phyloP scores from a whole-genome alignment of 495 filamentous ascomycete species.

The Pseudoneurospora amorphoporcata region DNA sequence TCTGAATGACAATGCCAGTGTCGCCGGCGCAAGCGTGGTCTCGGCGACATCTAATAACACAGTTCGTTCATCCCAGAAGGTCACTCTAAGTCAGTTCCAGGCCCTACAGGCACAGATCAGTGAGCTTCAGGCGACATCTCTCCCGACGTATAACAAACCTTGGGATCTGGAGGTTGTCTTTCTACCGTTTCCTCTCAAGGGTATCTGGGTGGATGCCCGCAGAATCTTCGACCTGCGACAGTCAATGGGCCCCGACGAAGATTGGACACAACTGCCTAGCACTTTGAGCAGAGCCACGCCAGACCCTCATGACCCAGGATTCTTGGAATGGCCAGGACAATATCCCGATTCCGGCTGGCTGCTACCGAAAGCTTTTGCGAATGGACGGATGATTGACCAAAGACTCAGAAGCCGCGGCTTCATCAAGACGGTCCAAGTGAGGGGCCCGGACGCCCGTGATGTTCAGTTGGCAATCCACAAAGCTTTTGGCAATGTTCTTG shows the following conservation, averaged over 20 bases:
- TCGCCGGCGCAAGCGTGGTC: slow-evolving; percentile 30
- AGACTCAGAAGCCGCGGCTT: slow-evolving; percentile 57
- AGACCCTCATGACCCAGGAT: slow-evolving; percentile 32
- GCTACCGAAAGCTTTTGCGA: slow-evolving; percentile 46
- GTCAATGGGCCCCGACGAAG: slow-evolving; percentile 31
- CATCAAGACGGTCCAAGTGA: slow-evolving; percentile 47
- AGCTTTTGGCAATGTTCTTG: slow-evolving; percentile 46
- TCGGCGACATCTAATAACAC: slow-evolving; percentile 38
- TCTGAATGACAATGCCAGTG: slow-evolving; percentile 34
- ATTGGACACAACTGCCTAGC: slow-evolving; percentile 49
- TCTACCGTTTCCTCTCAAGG: slow-evolving; percentile 55
- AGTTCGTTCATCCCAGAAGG: slow-evolving; percentile 18
- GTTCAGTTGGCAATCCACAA: slow-evolving; percentile 47
- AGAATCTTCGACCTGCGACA: slow-evolving; percentile 37
- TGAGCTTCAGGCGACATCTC: slow-evolving; percentile 43
- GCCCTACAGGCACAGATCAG: slow-evolving; percentile 44
- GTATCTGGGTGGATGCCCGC: slow-evolving; percentile 46
- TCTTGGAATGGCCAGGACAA: slow-evolving; percentile 36
- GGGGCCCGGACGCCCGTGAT: slow-evolving; percentile 46
- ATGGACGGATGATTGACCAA: slow-evolving; percentile 44
- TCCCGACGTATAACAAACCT: slow-evolving; percentile 46
- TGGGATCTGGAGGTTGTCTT: slow-evolving; percentile 62
- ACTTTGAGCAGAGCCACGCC: slow-evolving; percentile 29
- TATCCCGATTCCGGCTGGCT: slow-evolving; percentile 40
- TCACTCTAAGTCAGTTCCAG: slow-evolving; percentile 42